phyloP scores from a whole-genome alignment of 116 monocot genomes.

The Posidonia oceanica region DNA sequence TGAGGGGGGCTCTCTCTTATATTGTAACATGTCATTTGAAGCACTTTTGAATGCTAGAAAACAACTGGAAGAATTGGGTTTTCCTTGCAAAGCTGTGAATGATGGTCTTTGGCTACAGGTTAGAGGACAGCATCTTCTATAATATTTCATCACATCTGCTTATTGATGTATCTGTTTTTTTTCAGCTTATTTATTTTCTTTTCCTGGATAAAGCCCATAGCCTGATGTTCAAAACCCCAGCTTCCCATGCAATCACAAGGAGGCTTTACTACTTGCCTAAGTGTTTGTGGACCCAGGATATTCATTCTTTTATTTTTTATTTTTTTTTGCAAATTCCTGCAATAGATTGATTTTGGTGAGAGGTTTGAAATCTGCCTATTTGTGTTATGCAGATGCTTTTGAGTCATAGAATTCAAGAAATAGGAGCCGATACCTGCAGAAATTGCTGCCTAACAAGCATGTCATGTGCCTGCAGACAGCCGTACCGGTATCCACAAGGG shows the following conservation, averaged over 20 bases:
- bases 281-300: background rate
- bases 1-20: slow-evolving; percentile 92
- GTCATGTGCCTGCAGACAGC: slow-evolving; percentile 67
- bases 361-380: slow-evolving; percentile 2
- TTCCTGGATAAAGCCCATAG: no score
- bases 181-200: background rate
- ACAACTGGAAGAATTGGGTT: slow-evolving; percentile 91
- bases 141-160: background rate
- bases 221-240: no score
- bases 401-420: slow-evolving; percentile 76
- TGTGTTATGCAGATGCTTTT: slow-evolving; percentile 72
- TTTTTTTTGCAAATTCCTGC: background rate
- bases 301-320: background rate
- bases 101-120: slow-evolving; percentile 99
- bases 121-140: slow-evolving; percentile 6
- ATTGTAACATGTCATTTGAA: slow-evolving; percentile 95
- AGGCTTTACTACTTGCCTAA: no score
- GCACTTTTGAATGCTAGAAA: slow-evolving; percentile 77
- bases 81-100: slow-evolving; percentile 96
- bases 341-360: background rate
- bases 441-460: slow-evolving; percentile 72
- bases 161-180: background rate
- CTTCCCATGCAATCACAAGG: no score
- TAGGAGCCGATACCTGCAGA: slow-evolving; percentile 81
- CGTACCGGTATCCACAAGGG: slow-evolving; percentile 58